A percentile compares a stretch with the other conserved stretches of the same genome.
Evolutionary conservation across 371 early-diverging fungal species (phyloP).

Genomic region (Chytridium lagenaria): DNA sequence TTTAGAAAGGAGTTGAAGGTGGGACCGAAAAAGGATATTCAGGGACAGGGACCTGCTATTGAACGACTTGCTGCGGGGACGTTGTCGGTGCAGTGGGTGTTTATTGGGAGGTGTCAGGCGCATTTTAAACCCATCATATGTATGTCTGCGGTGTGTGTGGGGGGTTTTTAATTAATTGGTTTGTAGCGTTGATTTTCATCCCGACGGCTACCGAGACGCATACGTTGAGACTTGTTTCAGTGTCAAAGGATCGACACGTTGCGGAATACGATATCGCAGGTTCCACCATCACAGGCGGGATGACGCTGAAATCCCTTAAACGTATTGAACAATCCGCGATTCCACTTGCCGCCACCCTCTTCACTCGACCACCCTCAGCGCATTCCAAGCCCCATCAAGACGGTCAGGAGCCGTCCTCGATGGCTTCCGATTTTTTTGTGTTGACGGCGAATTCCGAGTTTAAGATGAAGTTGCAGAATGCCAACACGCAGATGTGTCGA

Average conservation of each 20-base stretch:
- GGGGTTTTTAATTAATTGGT: background rate
- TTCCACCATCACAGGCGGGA: constrained; percentile 44
- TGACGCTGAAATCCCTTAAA: constrained; percentile 41
- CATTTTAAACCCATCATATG: constrained; percentile 54
- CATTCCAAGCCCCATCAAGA: background rate
- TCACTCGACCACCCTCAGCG: constrained; percentile 4
- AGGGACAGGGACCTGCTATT: constrained; percentile 30
- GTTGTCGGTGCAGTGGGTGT: constrained; percentile 45
- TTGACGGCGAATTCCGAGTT: constrained; percentile 47
- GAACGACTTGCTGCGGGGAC: constrained; percentile 34
- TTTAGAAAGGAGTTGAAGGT: constrained; percentile 39
- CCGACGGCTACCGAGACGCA: constrained; percentile 31
- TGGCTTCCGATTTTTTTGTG: constrained; percentile 36
- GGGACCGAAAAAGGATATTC: constrained; percentile 25
- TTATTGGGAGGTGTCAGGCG: constrained; percentile 49
- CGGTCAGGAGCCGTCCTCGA: background rate
- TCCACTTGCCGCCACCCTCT: constrained; percentile 51
- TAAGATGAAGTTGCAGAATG: constrained; percentile 51
- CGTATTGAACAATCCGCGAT: constrained; percentile 52
- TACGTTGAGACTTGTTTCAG: constrained; percentile 41
- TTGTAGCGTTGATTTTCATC: constrained; percentile 44
- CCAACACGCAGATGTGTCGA: constrained; percentile 52
- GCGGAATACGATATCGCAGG: constrained; percentile 51
- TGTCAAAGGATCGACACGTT: constrained; percentile 49
- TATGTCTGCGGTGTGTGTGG: constrained; percentile 16